Conservation (phyloP, 306 rosid species). For the Albizia julibrissin region DNA sequence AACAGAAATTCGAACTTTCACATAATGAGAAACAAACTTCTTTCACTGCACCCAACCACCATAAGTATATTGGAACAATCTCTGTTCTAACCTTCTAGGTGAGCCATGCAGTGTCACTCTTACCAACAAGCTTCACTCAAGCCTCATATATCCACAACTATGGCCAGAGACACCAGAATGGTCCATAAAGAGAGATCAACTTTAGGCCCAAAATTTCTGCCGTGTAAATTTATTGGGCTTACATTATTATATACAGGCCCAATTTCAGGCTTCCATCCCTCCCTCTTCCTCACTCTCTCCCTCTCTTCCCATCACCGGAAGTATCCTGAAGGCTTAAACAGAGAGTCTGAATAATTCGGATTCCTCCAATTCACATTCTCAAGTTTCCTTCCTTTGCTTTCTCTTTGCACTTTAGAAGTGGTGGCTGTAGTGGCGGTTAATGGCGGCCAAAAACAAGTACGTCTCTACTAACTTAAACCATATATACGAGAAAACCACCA, state of each 20-base stretch:
- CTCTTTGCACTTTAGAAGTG: not conserved
- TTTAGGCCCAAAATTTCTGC: not conserved
- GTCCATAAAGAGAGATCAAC: not conserved
- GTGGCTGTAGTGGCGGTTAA: slow-evolving; percentile 48
- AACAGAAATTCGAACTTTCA: too few species aligned
- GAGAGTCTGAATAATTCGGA: not conserved
- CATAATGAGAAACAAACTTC: too few species aligned
- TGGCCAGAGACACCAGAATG: not conserved
- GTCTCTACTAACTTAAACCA: slow-evolving; percentile 75
- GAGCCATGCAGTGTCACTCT: too few species aligned
- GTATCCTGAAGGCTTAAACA: not conserved
- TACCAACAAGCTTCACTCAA: not conserved
- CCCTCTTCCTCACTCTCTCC: not conserved
- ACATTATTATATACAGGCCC: not conserved
- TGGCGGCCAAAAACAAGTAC: slow-evolving; percentile 75
- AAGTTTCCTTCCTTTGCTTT: not conserved
- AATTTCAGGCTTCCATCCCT: not conserved
- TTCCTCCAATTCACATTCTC: not conserved
- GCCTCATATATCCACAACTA: not conserved
- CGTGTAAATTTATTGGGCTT: not conserved
- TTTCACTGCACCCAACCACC: too few species aligned
- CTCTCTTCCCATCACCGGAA: not conserved
- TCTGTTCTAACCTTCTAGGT: too few species aligned
- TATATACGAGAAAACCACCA: slow-evolving; percentile 60
- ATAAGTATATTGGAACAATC: too few species aligned